Base-by-base conservation (phyloP, 768 basidiomycete genomes). In the Boletus subcaerulescens region DNA sequence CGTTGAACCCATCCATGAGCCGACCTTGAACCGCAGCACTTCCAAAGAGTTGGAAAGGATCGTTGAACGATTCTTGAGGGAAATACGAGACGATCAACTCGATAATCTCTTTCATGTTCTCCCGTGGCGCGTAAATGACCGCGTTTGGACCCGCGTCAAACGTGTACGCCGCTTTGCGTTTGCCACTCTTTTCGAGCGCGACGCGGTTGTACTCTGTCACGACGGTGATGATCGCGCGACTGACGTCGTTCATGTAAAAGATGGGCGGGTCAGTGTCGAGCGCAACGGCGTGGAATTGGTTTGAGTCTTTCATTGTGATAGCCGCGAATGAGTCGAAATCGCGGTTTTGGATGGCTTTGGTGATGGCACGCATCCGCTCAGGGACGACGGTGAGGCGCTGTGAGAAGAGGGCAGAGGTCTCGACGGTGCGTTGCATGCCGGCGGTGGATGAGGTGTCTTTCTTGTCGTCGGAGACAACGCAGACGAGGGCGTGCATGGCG, bases 241-340 rank as follows among this genome's bases (percentile, higher is more conserved):
- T 89, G 63, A 96, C 92, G 73, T 99, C 97, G 77, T 98, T 98
- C 85, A 99, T 87, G 79, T 99, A 99, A 73, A 99, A 98, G 73
- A 98, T 98, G 41, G 97, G 97, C 1, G 97, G 97, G 41, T 89
- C 84, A 0, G 97, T 98, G 74, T 99, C 97, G 60, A 98, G 86
- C 47, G 90, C 91, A 60, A 98, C 93, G 26, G 97, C 94, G 68
- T 99, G 97, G 84, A 99, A 99, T 76, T 93, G 89, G 76, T 99
- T 99, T 48, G 93, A 96, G 71, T 99, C 97, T 46, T 82, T 84
- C 93, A 98, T 99, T 20, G 97, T 99, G 70, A 98, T 83, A 56
- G 76, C 74, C 0, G 94, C 97, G 61, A 99, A 99, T 0, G 82
- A 60, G 64, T 93, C 85, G 70, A 99, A 99, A 73, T 98, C 90